Evolutionary conservation across 768 basidiomycete genomes (phyloP).

Genomic region (Omphalotus guepiniiformis): DNA sequence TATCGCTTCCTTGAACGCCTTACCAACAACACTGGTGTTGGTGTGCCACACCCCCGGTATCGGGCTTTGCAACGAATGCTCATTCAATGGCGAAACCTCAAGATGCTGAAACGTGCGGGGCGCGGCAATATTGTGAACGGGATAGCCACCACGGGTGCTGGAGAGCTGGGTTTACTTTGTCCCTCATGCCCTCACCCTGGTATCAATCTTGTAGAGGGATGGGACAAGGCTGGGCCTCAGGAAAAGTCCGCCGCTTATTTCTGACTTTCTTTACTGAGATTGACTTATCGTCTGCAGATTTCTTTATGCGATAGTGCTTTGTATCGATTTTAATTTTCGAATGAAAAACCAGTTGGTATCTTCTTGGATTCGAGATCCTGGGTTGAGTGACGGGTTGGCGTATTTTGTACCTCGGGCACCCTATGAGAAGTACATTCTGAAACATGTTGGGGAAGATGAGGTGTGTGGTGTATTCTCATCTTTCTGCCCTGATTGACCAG

Average conservation of each 20-base stretch:
- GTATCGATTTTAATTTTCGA: neutral
- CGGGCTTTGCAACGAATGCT: slow-evolving; percentile 16
- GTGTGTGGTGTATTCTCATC: too few species aligned
- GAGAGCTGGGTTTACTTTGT: slow-evolving; percentile 17
- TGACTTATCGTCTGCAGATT: too few species aligned
- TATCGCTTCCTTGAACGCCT: slow-evolving; percentile 19
- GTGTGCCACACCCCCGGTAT: slow-evolving; percentile 14
- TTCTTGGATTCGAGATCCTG: neutral
- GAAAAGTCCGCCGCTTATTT: too few species aligned
- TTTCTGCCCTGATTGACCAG: too few species aligned
- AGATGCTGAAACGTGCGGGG: slow-evolving; percentile 16
- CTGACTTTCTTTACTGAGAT: too few species aligned
- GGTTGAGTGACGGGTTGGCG: slow-evolving; percentile 7
- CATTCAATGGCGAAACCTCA: slow-evolving; percentile 15
- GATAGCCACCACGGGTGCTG: slow-evolving; percentile 7
- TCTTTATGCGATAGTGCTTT: neutral
- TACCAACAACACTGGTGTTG: slow-evolving; percentile 21
- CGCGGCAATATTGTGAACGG: slow-evolving; percentile 15
- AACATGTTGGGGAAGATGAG: neutral
- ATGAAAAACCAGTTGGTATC: neutral
- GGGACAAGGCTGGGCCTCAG: neutral
- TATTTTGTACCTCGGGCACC: slow-evolving; percentile 11
- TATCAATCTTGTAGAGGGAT: slow-evolving; percentile 12
- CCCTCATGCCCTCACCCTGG: slow-evolving; percentile 22
- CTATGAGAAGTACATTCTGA: slow-evolving; percentile 7